These are phyloP conservation scores for Boletus reticuloceps DNA, from an alignment of 768 basidiomycete species.

Conservation along the genomic window DNA sequence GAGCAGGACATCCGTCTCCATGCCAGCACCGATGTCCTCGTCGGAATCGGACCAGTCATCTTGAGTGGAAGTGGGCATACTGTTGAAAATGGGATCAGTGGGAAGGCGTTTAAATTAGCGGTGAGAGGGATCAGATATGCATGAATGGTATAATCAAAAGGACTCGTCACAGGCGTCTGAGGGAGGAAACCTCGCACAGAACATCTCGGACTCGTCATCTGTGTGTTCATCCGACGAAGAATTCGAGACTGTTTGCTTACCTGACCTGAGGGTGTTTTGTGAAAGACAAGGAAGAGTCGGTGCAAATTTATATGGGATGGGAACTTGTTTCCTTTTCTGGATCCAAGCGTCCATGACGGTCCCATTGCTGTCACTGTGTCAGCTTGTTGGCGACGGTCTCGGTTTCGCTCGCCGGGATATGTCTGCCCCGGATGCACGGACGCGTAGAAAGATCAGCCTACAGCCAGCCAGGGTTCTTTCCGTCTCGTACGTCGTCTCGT, in stretches of 20 bases:
- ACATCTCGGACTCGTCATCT: slow-evolving; percentile 85
- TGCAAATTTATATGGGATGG: slow-evolving; percentile 16
- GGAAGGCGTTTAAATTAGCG: neutral
- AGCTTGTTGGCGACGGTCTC: neutral
- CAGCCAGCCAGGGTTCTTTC: slow-evolving; percentile 54
- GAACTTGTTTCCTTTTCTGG: slow-evolving; percentile 21
- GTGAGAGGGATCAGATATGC: slow-evolving; percentile 64
- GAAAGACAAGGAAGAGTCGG: neutral
- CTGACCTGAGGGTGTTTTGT: slow-evolving; percentile 6
- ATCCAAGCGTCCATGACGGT: neutral
- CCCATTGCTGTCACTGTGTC: neutral
- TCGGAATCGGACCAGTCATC: slow-evolving; percentile 85
- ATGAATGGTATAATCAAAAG: slow-evolving; percentile 81
- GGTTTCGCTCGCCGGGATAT: slow-evolving; percentile 31
- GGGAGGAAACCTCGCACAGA: slow-evolving; percentile 59
- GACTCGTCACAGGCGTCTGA: slow-evolving; percentile 59
- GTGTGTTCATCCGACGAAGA: slow-evolving; percentile 41
- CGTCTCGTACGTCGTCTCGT: slow-evolving; percentile 43
- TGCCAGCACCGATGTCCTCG: slow-evolving; percentile 51
- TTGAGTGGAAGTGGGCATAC: slow-evolving; percentile 43
- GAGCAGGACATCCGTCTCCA: slow-evolving; percentile 73
- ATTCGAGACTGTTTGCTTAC: slow-evolving; percentile 16
- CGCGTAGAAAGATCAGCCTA: slow-evolving; percentile 61
- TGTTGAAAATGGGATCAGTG: slow-evolving; percentile 6
- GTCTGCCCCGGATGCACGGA: slow-evolving; percentile 67